Evolutionary conservation across 2,329 filamentous ascomycete genomes (phyloP).

Genomic region (Penicillium sp.): DNA sequence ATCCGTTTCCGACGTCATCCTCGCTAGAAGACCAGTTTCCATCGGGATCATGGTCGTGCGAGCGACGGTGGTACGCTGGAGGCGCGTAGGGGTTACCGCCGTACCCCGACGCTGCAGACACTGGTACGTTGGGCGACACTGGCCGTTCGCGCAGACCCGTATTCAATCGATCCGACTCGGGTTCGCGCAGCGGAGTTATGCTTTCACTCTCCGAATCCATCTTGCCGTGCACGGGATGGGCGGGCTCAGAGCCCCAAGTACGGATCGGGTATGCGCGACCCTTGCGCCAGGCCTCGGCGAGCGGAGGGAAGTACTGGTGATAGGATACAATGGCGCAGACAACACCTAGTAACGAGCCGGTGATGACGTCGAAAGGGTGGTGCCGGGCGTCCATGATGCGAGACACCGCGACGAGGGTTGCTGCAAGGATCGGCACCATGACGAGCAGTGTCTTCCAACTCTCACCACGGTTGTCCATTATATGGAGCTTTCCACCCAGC

Average conservation of each 20-base stretch:
- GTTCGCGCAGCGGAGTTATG: conserved; percentile 32
- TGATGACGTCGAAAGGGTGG: conserved; percentile 61
- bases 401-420: conserved; percentile 55
- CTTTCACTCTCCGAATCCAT: conserved; percentile 13
- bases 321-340: conserved; percentile 54
- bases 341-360: conserved; percentile 54
- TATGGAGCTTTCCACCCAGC: conserved; percentile 58
- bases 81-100: conserved; percentile 26
- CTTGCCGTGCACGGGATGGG: conserved; percentile 18
- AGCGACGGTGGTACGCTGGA: conserved; percentile 26
- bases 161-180: conserved; percentile 28
- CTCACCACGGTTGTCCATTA: conserved; percentile 60
- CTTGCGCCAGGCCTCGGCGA: conserved; percentile 56
- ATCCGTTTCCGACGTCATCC: conserved; percentile 34
- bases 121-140: conserved; percentile 1
- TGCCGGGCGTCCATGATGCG: conserved; percentile 63
- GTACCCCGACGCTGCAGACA: conserved; percentile 17
- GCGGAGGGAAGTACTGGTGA: conserved; percentile 59
- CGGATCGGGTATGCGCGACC: conserved; percentile 60
- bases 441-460: conserved; percentile 59
- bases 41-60: conserved; percentile 30
- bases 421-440: conserved; percentile 53
- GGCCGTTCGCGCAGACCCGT: conserved; percentile 1
- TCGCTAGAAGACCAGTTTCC: conserved; percentile 39
- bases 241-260: conserved; percentile 53